These are phyloP conservation scores for Teratosphaeria nubilosa DNA, from an alignment of 2,329 filamentous ascomycete species.

Conservation along the genomic window DNA sequence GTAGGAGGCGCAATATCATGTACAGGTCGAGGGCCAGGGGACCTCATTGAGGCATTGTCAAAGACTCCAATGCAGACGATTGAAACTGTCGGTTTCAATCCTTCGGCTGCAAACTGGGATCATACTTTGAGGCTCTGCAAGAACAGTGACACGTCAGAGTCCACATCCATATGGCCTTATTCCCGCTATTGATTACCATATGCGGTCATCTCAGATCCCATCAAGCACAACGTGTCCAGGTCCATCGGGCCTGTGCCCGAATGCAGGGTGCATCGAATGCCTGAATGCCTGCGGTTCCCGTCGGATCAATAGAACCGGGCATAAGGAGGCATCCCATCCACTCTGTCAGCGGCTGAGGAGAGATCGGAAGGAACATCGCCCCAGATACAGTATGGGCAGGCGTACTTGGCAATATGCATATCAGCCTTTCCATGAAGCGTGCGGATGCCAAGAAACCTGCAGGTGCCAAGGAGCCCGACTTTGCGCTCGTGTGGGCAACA, in stretches of 20 bases:
- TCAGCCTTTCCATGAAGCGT: background rate
- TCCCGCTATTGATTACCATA: no score
- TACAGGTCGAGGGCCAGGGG: no score
- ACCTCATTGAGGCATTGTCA: no score
- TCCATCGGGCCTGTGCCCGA: background rate
- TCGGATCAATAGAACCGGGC: background rate
- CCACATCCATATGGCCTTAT: no score
- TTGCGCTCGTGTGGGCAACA: background rate
- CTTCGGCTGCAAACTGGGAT: no score
- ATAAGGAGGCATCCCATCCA: background rate
- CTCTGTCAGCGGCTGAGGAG: background rate
- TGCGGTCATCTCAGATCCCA: background rate
- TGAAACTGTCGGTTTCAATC: no score
- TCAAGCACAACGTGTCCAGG: background rate
- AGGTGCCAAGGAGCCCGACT: background rate
- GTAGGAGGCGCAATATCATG: no score
- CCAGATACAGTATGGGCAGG: background rate
- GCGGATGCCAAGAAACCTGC: background rate
- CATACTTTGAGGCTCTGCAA: no score
- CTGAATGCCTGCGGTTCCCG: background rate
- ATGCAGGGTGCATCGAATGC: background rate
- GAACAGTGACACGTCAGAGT: no score
- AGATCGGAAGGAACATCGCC: background rate
- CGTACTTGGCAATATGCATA: background rate
- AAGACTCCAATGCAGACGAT: no score